phyloP scores from a whole-genome alignment of 2,329 filamentous ascomycete genomes.

The Aspergillus puulaauensis region DNA sequence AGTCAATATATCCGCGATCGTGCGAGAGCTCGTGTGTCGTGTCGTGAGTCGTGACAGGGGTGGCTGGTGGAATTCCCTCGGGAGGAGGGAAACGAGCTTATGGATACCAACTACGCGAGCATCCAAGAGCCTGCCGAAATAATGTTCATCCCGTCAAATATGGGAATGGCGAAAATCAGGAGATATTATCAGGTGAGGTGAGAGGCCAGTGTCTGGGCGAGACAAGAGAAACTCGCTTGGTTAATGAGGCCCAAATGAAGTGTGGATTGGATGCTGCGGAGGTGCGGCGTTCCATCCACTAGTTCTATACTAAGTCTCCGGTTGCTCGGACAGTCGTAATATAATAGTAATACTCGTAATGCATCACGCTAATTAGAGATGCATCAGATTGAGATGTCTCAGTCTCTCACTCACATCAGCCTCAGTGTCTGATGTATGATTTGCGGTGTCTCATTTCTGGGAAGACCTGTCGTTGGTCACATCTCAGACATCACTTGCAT shows the following conservation, averaged over 20 bases:
- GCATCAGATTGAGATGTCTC: neutral
- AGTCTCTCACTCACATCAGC: neutral
- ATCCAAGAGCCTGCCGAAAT: neutral
- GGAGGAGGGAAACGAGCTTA: slow-evolving; percentile 22
- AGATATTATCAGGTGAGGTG: neutral
- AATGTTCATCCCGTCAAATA: neutral
- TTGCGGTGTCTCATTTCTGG: neutral
- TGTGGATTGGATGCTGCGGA: slow-evolving; percentile 1
- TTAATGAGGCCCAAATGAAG: neutral
- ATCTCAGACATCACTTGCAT: neutral
- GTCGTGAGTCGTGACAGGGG: slow-evolving; percentile 8
- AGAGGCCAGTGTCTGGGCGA: neutral
- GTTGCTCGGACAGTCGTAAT: slow-evolving; percentile 1
- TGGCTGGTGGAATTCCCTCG: slow-evolving; percentile 27
- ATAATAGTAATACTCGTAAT: neutral
- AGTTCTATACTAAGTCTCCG: neutral
- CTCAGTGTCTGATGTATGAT: neutral
- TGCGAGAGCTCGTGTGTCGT: slow-evolving; percentile 7
- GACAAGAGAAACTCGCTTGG: neutral
- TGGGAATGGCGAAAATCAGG: neutral
- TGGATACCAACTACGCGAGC: slow-evolving; percentile 1
- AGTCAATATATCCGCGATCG: neutral
- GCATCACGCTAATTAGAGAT: neutral
- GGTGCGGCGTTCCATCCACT: slow-evolving; percentile 4
- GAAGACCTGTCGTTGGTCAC: neutral